phyloP scores from a whole-genome alignment of 2,329 filamentous ascomycete genomes.

The Calonectria multiphialidica region DNA sequence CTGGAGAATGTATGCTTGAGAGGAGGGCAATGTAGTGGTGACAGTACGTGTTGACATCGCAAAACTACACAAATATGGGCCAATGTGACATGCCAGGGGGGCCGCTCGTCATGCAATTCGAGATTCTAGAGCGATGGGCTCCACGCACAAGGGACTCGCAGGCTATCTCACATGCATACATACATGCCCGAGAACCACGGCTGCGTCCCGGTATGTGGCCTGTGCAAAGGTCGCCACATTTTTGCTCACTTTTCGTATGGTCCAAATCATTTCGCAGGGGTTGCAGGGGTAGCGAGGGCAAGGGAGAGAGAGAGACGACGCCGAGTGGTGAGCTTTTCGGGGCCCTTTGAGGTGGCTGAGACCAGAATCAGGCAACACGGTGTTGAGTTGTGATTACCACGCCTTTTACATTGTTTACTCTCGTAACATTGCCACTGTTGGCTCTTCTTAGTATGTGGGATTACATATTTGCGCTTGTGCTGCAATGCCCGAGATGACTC shows the following conservation, averaged over 20 bases:
- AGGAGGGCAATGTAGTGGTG: neutral
- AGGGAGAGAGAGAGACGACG: neutral
- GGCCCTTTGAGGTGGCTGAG: neutral
- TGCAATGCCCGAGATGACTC: neutral
- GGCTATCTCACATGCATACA: neutral
- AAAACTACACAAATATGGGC: slow-evolving; percentile 32
- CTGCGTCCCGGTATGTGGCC: neutral
- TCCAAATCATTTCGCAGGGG: neutral
- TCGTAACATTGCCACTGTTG: no score
- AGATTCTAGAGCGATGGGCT: slow-evolving; percentile 7
- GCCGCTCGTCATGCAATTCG: neutral
- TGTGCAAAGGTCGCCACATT: neutral
- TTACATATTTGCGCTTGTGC: neutral
- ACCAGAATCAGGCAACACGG: neutral
- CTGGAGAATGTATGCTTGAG: neutral
- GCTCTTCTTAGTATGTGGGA: neutral
- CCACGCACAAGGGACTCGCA: neutral
- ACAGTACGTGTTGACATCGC: slow-evolving; percentile 29
- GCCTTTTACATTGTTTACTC: neutral
- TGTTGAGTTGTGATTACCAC: neutral
- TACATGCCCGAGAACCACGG: neutral
- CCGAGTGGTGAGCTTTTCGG: neutral
- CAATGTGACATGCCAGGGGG: slow-evolving; percentile 14
- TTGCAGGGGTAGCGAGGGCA: neutral
- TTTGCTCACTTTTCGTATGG: neutral